Evolutionary conservation across 164 flowering plant species (phyloP).

Genomic region (Aristolochia contorta): DNA sequence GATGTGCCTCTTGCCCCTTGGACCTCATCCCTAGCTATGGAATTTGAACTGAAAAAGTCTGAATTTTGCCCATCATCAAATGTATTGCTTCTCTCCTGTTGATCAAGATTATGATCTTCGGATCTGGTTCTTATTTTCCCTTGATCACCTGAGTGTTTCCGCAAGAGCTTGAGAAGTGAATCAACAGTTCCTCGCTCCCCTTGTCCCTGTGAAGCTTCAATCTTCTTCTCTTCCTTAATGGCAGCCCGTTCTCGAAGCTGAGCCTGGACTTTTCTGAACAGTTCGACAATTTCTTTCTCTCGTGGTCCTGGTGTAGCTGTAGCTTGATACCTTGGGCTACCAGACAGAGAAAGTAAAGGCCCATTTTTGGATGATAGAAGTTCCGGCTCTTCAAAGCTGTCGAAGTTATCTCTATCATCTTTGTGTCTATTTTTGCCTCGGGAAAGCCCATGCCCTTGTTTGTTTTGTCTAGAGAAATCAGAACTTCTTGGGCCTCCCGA

Average conservation of each 20-base stretch:
- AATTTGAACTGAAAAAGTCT: constrained; percentile 27
- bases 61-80: constrained; percentile 29
- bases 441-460: constrained; percentile 33
- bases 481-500: constrained; percentile 50
- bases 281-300: constrained; percentile 83
- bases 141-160: constrained; percentile 70
- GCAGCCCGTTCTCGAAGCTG: constrained; percentile 80
- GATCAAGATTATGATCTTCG: constrained; percentile 27
- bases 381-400: constrained; percentile 50
- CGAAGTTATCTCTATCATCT: constrained; percentile 44
- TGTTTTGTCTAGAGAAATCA: constrained; percentile 65
- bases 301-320: constrained; percentile 68
- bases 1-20: constrained; percentile 24
- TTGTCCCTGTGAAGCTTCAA: constrained; percentile 40
- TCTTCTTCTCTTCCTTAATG: constrained; percentile 59
- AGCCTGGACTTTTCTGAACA: constrained; percentile 77
- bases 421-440: constrained; percentile 48
- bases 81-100: constrained; percentile 21
- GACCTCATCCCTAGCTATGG: constrained; percentile 20
- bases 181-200: constrained; percentile 75
- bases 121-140: constrained; percentile 30
- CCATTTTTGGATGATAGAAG: constrained; percentile 55
- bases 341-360: constrained; percentile 45
- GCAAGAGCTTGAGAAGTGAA: constrained; percentile 68
- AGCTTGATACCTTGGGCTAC: constrained; percentile 44